Evolutionary conservation across 257 asterid species (phyloP), one percentile per base, ranked within the genome.

Genomic region (Hygrophila difformis): DNA sequence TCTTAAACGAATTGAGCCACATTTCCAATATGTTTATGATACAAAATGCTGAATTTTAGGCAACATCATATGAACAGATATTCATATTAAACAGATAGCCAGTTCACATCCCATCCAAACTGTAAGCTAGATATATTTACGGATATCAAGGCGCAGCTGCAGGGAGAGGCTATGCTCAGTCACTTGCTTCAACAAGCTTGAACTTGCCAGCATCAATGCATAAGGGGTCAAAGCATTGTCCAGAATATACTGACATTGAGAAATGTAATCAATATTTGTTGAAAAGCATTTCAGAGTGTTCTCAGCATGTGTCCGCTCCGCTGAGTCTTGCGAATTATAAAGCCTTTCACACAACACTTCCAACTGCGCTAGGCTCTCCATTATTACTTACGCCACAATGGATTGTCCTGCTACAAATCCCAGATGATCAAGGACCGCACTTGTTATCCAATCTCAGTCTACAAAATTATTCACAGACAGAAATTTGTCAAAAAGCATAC

Each of bases 101-200:
- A 8, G n/a, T 37, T 47, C 18, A 45, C 46, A 59, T 42, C 21
- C 47, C 42, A 54, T 48, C 59, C 34, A 49, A 70, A 66, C 53
- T 38, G 66, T 49, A 60, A 59, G 67, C 44, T 50, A 70, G 63
- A 69, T 52, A 66, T 67, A 57, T 57, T 83, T 85, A 89, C 98
- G 84, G 77, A 89, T 85, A 75, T 89, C 98, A 68, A 89, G 92
- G 71, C 98, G 96, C 46, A 86, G 94, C 77, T 85, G 96, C 84
- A 78, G 70, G 28, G 93, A 79, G 65, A 89, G 93, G 64, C 80
- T 77, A 41, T 85, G 94, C 58, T 86, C 98, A 4, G 98, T 82
- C 69, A 89, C 98, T 89, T 89, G 98, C 82, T 89, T 89, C 88
- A 85, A 76, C 86, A 89, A 77, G 86, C 98, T 85, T 56, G 98